These are phyloP conservation scores for Colletotrichum viniferum DNA, from an alignment of 2,329 filamentous ascomycete genomes.

Conservation along the genomic window DNA sequence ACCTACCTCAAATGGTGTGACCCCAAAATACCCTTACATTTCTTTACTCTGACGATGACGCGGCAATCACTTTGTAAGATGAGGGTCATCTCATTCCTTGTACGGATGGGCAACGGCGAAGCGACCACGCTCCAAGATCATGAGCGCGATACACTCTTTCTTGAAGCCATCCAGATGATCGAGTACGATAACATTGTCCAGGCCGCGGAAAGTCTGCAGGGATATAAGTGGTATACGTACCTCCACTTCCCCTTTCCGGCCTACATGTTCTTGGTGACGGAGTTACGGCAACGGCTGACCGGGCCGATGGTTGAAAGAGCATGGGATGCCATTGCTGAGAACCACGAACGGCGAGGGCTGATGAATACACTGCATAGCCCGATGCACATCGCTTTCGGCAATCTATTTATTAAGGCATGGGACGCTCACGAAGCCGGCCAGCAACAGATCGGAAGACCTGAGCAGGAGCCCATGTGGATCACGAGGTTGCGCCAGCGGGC, in stretches of 20 bases:
- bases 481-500: slow-evolving; percentile 49
- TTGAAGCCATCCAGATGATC: slow-evolving; percentile 61
- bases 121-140: slow-evolving; percentile 42
- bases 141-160: slow-evolving; percentile 57
- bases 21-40: slow-evolving; percentile 61
- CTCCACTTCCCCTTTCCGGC: slow-evolving; percentile 66
- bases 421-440: slow-evolving; percentile 57
- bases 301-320: slow-evolving; percentile 64
- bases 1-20: slow-evolving; percentile 62
- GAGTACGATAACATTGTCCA: slow-evolving; percentile 65
- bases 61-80: slow-evolving; percentile 60
- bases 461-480: slow-evolving; percentile 52
- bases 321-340: slow-evolving; percentile 60
- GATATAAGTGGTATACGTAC: slow-evolving; percentile 63
- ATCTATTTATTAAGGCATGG: slow-evolving; percentile 67
- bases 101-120: slow-evolving; percentile 48
- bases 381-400: slow-evolving; percentile 62
- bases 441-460: slow-evolving; percentile 44
- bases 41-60: slow-evolving; percentile 63
- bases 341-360: slow-evolving; percentile 57
- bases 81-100: slow-evolving; percentile 59
- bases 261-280: slow-evolving; percentile 64
- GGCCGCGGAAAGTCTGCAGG: slow-evolving; percentile 51
- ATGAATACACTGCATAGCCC: slow-evolving; percentile 56
- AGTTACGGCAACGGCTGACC: slow-evolving; percentile 55